Evolutionary conservation across 768 basidiomycete genomes (phyloP).

Genomic region (Clitopilus hobsonii): DNA sequence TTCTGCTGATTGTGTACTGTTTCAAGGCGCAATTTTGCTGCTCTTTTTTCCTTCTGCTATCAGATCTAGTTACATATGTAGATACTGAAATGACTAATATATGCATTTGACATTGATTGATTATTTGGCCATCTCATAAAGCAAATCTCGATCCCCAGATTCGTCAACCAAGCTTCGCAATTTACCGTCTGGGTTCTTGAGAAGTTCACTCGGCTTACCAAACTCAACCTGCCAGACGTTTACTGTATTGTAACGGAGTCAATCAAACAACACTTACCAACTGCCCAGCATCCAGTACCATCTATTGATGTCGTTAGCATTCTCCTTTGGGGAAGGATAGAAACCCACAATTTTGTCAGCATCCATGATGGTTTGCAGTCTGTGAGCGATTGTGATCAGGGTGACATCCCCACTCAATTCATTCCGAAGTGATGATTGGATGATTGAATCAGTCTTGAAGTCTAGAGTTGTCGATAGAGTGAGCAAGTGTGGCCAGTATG

Average conservation of each 20-base stretch:
- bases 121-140: constrained; percentile 39
- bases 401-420: constrained; percentile 60
- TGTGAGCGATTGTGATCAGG: constrained; percentile 65
- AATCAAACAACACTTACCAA: constrained; percentile 28
- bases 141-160: constrained; percentile 45
- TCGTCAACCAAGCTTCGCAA: constrained; percentile 54
- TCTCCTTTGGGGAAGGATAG: constrained; percentile 5
- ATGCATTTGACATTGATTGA: constrained; percentile 5
- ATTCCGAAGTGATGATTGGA: constrained; percentile 63
- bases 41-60: constrained; percentile 3
- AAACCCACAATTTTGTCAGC: constrained; percentile 47
- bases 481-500: neutral
- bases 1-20: neutral
- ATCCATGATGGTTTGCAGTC: constrained; percentile 66
- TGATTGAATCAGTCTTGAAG: constrained; percentile 61
- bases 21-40: neutral
- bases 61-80: constrained; percentile 1
- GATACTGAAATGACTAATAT: constrained; percentile 3
- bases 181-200: constrained; percentile 46
- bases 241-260: neutral
- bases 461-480: constrained; percentile 25
- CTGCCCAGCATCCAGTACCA: constrained; percentile 54
- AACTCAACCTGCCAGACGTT: constrained; percentile 37
- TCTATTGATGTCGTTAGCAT: constrained; percentile 18
- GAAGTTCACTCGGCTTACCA: constrained; percentile 45